Conservation (phyloP, 2,329 filamentous ascomycete species). For the Pseudodiploospora longispora region DNA sequence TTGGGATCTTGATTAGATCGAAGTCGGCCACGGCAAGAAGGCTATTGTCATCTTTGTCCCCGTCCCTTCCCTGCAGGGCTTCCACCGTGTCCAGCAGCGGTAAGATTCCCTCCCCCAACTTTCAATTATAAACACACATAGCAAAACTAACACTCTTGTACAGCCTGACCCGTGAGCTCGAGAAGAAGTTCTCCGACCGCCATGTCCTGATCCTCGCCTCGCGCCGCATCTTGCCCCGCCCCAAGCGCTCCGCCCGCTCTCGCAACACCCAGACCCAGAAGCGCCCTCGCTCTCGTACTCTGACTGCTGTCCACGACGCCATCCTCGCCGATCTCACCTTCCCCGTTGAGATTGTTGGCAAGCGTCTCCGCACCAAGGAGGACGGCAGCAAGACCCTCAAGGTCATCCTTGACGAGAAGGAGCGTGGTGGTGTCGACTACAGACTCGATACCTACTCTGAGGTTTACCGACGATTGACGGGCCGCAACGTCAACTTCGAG, state of each 20-base stretch:
- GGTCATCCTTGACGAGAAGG: constrained; percentile 99
- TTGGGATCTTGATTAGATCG: constrained; percentile 71
- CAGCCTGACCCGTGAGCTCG: constrained; percentile 98
- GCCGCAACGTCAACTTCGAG: constrained; percentile 95
- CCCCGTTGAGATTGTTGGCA: constrained; percentile 99
- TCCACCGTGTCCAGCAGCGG: constrained; percentile 99
- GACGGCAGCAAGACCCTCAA: constrained; percentile 98
- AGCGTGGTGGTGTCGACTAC: constrained; percentile 98
- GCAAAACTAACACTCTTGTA: neutral
- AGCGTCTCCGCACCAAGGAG: constrained; percentile 97
- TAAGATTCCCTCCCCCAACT: constrained; percentile 43
- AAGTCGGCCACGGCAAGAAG: constrained; percentile 99
- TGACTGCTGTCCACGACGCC: constrained; percentile 97
- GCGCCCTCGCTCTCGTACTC: constrained; percentile 93
- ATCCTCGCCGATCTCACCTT: constrained; percentile 98
- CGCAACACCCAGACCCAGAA: constrained; percentile 98
- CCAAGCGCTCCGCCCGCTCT: constrained; percentile 95
- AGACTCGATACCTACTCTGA: constrained; percentile 98
- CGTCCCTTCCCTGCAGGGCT: constrained; percentile 94
- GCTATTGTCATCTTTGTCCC: constrained; percentile 99
- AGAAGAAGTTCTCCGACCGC: constrained; percentile 99
- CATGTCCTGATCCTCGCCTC: constrained; percentile 98
- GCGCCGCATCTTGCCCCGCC: constrained; percentile 96
- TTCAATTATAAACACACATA: neutral
- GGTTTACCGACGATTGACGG: constrained; percentile 97